phyloP scores from a whole-genome alignment of 176 grass and related monocot genomes.

The Alloteropsis semialata region DNA sequence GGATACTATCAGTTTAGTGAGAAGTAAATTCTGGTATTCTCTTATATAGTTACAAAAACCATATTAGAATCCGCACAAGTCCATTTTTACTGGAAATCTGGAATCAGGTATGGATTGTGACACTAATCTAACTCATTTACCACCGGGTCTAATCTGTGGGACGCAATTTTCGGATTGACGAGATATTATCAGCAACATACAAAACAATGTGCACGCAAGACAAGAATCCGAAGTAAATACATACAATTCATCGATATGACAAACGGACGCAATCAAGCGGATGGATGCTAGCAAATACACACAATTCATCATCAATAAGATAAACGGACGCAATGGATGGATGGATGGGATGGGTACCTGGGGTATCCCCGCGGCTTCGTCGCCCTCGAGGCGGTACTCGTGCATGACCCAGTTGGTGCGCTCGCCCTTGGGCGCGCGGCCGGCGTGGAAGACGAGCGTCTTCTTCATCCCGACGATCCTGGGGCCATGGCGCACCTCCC shows the following conservation, averaged over 20 bases:
- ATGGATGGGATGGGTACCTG: slow-evolving; percentile 20
- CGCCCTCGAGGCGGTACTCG: slow-evolving; percentile 86
- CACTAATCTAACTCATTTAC: background rate
- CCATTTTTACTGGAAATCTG: background rate
- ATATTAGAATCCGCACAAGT: background rate
- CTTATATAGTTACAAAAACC: background rate
- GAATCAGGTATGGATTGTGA: background rate
- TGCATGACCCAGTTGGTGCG: slow-evolving; percentile 99
- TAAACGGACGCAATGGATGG: too few relatives aligned
- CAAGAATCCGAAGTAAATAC: background rate
- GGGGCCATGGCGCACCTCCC: slow-evolving; percentile 54
- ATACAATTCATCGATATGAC: background rate
- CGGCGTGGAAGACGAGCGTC: slow-evolving; percentile 88
- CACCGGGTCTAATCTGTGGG: background rate
- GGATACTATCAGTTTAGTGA: background rate
- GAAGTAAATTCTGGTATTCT: background rate
- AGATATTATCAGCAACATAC: background rate
- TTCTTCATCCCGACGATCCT: slow-evolving; percentile 89
- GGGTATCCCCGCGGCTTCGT: slow-evolving; percentile 32
- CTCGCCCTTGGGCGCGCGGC: slow-evolving; percentile 72
- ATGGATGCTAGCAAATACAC: background rate
- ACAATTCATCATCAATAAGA: background rate
- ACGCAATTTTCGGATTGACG: background rate
- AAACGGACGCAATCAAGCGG: too few relatives aligned
- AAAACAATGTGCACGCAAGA: background rate